These are phyloP conservation scores for Alternaria sp. DNA, from an alignment of 2,329 filamentous ascomycete species.

Conservation along the genomic window DNA sequence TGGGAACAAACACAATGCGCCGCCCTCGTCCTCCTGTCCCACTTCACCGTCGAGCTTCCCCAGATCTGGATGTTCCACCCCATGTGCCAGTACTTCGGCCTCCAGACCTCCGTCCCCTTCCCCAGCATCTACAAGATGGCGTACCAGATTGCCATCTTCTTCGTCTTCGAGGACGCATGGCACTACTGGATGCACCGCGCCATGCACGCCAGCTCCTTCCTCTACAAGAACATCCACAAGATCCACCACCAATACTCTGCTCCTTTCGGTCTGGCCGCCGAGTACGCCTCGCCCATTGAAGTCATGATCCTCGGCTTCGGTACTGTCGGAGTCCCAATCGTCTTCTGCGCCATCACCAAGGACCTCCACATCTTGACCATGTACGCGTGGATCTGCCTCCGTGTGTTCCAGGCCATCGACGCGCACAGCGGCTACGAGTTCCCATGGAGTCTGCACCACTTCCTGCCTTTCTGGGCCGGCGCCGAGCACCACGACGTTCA, in stretches of 20 bases:
- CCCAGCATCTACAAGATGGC: constrained; percentile 84
- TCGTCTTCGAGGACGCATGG: constrained; percentile 95
- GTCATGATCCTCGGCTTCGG: constrained; percentile 93
- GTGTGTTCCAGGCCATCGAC: constrained; percentile 96
- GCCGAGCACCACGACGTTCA: constrained; percentile 96
- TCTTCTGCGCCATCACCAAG: constrained; percentile 82
- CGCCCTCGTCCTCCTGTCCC: constrained; percentile 86
- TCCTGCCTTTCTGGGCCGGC: constrained; percentile 97
- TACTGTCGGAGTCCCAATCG: constrained; percentile 78
- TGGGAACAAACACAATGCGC: constrained; percentile 96
- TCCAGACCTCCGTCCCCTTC: constrained; percentile 88
- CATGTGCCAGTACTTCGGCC: constrained; percentile 88
- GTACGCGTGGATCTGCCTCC: constrained; percentile 93
- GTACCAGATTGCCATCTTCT: constrained; percentile 90
- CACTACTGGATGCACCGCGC: constrained; percentile 96
- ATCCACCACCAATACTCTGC: constrained; percentile 99
- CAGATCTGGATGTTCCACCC: constrained; percentile 99
- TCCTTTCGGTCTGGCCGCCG: constrained; percentile 92
- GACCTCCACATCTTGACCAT: constrained; percentile 96
- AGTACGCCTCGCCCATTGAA: constrained; percentile 97
- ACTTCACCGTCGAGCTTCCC: constrained; percentile 97
- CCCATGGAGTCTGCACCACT: constrained; percentile 93
- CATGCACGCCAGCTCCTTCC: constrained; percentile 84
- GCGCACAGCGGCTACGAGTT: constrained; percentile 98
- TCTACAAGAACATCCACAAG: constrained; percentile 98